A percentile compares a stretch with the other conserved stretches of the same genome.
phyloP scores from a whole-genome alignment of 1,284 basidiomycete species.

The Cutaneotrichosporon arboriforme region DNA sequence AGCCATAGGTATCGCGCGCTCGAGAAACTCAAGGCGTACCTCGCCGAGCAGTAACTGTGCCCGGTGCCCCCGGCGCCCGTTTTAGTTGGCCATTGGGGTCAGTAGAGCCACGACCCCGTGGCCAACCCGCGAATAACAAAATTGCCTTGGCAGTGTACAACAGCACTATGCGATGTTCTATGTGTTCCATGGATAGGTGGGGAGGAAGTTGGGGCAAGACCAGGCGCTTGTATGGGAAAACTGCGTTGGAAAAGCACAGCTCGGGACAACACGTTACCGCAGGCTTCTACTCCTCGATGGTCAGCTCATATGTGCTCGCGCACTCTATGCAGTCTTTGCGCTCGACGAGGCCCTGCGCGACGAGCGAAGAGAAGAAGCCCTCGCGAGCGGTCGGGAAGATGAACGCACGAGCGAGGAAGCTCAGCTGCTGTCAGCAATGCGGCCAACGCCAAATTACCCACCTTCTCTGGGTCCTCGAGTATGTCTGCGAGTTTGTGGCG shows the following conservation, averaged over 20 bases:
- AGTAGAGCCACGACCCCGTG: not conserved
- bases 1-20: constrained; percentile 87
- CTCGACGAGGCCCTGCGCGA: not conserved
- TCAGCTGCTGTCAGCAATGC: constrained; percentile 9
- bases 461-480: constrained; percentile 6
- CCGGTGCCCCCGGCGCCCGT: no score
- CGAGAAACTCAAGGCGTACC: constrained; percentile 67
- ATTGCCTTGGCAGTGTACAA: not conserved
- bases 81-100: not conserved
- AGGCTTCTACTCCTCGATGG: not conserved
- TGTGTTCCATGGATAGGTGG: no score
- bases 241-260: no score
- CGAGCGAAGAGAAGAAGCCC: constrained; percentile 1
- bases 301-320: not conserved
- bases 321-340: constrained; percentile 6
- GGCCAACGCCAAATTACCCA: not conserved
- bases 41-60: constrained; percentile 45
- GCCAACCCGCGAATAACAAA: no score
- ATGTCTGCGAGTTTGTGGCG: constrained; percentile 8
- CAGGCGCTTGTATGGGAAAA: no score
- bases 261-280: no score
- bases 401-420: constrained; percentile 6
- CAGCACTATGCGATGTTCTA: not conserved
- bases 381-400: constrained; percentile 3
- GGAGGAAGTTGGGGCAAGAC: no score